Conservation (phyloP, 169 alveolate species). For the Eimeria necatrix region DNA sequence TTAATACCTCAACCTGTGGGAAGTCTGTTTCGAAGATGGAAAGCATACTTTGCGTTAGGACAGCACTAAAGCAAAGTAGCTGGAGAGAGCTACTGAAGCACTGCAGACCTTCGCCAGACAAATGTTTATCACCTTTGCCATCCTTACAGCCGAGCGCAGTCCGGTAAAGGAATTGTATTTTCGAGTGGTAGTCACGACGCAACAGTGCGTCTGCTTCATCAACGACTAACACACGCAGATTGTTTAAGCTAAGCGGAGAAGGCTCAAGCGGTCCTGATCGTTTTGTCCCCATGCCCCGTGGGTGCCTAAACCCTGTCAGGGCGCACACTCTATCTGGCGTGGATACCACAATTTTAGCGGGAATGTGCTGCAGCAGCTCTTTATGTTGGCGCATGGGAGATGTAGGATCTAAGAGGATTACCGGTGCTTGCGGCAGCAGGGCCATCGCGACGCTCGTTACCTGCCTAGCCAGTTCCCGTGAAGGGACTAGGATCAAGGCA, state of each 20-base stretch:
- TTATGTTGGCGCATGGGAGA: slow-evolving; percentile 67
- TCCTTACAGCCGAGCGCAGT: slow-evolving; percentile 12
- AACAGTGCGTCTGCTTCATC: slow-evolving; percentile 79
- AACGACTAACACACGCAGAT: slow-evolving; percentile 48
- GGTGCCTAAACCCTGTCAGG: slow-evolving; percentile 8
- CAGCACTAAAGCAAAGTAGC: slow-evolving; percentile 62
- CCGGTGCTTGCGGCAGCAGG: slow-evolving; percentile 71
- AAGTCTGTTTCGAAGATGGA: slow-evolving; percentile 42
- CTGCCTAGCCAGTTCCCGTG: slow-evolving; percentile 75
- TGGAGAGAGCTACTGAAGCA: neutral
- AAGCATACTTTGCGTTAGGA: neutral
- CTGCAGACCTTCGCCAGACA: neutral
- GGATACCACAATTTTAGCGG: slow-evolving; percentile 7
- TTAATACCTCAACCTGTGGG: slow-evolving; percentile 42
- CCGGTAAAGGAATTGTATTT: slow-evolving; percentile 16
- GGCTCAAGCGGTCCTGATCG: neutral
- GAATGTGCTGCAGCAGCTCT: slow-evolving; percentile 9
- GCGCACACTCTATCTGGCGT: slow-evolving; percentile 30
- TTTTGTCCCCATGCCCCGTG: neutral
- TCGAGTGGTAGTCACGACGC: slow-evolving; percentile 76
- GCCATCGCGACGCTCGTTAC: slow-evolving; percentile 62
- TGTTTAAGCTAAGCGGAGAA: neutral
- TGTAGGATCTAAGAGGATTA: slow-evolving; percentile 54
- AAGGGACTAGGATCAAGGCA: slow-evolving; percentile 57
- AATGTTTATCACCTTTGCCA: neutral